Conservation (phyloP, 192 early-diverging fungal species). For the Chytriomyces confervae region DNA sequence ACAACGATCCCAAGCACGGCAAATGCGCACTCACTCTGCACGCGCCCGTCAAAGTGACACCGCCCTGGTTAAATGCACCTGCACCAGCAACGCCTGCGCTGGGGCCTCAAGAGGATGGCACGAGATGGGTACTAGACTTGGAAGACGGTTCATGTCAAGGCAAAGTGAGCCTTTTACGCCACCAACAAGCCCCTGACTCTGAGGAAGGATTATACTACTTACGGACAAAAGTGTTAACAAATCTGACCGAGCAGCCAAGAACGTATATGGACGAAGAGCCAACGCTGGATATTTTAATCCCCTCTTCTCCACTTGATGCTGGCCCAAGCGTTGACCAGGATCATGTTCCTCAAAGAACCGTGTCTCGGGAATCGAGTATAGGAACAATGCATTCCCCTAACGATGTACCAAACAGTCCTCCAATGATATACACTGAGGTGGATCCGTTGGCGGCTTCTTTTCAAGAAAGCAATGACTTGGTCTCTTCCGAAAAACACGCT, state of each 20-base stretch:
- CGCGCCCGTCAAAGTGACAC: conserved; percentile 15
- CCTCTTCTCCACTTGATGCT: neutral
- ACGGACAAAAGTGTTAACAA: neutral
- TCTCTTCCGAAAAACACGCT: neutral
- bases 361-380: neutral
- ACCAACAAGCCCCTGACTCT: neutral
- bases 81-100: conserved; percentile 22
- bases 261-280: neutral
- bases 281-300: neutral
- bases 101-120: neutral
- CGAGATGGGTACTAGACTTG: conserved; percentile 12
- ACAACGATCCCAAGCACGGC: neutral
- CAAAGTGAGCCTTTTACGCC: neutral
- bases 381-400: neutral
- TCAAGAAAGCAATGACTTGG: neutral
- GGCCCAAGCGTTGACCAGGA: neutral
- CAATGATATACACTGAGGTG: neutral
- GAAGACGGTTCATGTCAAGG: neutral
- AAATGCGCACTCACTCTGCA: neutral
- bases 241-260: neutral
- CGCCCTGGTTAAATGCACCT: conserved; percentile 7
- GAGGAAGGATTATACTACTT: neutral
- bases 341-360: neutral
- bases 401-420: neutral
- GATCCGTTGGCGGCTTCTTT: neutral